These are phyloP conservation scores for Candida saitoana DNA, from an alignment of 805 yeast species.

Conservation along the genomic window DNA sequence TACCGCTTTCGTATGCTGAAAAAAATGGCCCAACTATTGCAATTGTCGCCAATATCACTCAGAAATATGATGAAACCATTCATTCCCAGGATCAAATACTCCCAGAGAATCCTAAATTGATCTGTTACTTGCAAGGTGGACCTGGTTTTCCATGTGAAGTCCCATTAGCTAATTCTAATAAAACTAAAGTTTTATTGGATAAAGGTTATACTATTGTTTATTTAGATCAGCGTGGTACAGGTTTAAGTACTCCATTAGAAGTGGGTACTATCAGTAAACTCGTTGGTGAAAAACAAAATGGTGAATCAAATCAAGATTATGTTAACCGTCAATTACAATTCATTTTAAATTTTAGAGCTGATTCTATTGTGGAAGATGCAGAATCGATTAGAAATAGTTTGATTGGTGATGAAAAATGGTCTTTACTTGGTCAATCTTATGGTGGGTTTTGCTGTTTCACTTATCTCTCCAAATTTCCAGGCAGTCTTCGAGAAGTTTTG, in stretches of 20 bases:
- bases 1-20: conserved; percentile 18
- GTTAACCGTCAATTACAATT: conserved; percentile 31
- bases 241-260: conserved; percentile 47
- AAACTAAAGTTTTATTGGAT: conserved; percentile 35
- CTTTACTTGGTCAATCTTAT: conserved; percentile 51
- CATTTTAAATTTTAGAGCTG: conserved; percentile 48
- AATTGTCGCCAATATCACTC: conserved; percentile 32
- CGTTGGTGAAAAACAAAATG: conserved; percentile 7
- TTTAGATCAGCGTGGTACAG: conserved; percentile 63
- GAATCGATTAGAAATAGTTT: conserved; percentile 42
- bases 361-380: conserved; percentile 48
- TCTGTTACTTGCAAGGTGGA: conserved; percentile 50
- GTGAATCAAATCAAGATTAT: conserved; percentile 14
- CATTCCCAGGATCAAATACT: conserved; percentile 16
- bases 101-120: conserved; percentile 30
- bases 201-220: conserved; percentile 42
- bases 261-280: conserved; percentile 18
- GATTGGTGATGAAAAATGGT: conserved; percentile 40
- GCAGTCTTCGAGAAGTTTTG: conserved; percentile 39
- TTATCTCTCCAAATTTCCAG: conserved; percentile 44
- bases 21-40: conserved; percentile 9
- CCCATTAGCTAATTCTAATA: conserved; percentile 33
- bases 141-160: conserved; percentile 48
- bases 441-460: conserved; percentile 53
- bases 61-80: conserved; percentile 20